A percentile compares a stretch with the other conserved stretches of the same genome.
Conservation (phyloP, 306 rosid species). For the Inga oerstediana region DNA sequence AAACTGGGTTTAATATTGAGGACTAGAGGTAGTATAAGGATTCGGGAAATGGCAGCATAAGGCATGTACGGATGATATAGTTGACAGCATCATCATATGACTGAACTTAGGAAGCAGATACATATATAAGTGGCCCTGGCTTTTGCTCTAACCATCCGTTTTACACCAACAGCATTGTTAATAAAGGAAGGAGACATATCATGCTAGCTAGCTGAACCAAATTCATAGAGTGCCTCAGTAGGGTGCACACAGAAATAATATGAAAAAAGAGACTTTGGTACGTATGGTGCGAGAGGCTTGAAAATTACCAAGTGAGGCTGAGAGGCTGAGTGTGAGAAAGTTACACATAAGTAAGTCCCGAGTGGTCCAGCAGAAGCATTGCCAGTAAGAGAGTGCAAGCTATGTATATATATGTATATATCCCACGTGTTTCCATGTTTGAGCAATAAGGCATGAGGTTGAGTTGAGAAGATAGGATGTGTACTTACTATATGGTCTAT, state of each 20-base stretch:
- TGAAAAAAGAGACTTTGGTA: conserved; percentile 1
- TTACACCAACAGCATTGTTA: not conserved
- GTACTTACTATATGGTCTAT: not conserved
- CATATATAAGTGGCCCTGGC: not conserved
- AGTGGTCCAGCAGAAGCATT: not conserved
- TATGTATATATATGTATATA: not conserved
- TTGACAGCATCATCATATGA: not conserved
- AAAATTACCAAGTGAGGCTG: not conserved
- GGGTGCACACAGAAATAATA: conserved; percentile 4
- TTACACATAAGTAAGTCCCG: not conserved
- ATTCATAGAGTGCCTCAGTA: not conserved
- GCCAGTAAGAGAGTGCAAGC: conserved; percentile 21
- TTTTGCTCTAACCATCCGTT: not conserved
- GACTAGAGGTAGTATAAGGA: no score
- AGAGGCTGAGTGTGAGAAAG: not conserved
- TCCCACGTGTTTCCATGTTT: conserved; percentile 30
- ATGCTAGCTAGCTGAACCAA: not conserved
- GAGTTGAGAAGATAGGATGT: conserved; percentile 18
- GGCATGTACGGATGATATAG: not conserved
- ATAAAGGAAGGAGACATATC: not conserved
- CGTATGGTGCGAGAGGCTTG: not conserved
- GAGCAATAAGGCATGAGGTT: conserved; percentile 27
- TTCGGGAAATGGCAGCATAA: not conserved
- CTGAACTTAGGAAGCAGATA: not conserved
- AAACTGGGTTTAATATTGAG: no score